Evolutionary conservation across 2,329 filamentous ascomycete genomes (phyloP).

Genomic region (Monosporascus ibericus): DNA sequence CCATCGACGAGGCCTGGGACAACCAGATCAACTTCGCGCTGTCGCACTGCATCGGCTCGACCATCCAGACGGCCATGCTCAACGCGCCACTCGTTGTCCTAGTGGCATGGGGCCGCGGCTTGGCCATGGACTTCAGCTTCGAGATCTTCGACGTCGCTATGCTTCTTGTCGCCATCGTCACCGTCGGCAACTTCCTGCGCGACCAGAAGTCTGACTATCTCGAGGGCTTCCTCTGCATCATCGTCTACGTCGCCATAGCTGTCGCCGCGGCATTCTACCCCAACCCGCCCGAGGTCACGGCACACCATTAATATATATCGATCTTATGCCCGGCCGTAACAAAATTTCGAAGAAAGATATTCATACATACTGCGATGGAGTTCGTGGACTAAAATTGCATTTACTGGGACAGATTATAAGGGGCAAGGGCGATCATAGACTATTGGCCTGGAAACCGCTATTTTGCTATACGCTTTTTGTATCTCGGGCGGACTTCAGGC

Average conservation of each 20-base stretch:
- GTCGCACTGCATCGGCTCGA: slow-evolving; percentile 79
- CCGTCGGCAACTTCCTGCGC: slow-evolving; percentile 79
- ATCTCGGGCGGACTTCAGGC: too few species aligned
- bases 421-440: too few species aligned
- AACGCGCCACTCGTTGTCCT: slow-evolving; percentile 80
- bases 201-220: slow-evolving; percentile 90
- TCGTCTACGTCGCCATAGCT: slow-evolving; percentile 56
- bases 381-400: too few species aligned
- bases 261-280: slow-evolving; percentile 54
- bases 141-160: slow-evolving; percentile 81
- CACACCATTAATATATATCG: slow-evolving; percentile 23
- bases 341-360: too few species aligned
- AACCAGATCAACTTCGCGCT: slow-evolving; percentile 81
- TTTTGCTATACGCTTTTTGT: too few species aligned
- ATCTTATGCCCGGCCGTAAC: too few species aligned
- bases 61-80: slow-evolving; percentile 82
- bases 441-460: too few species aligned
- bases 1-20: slow-evolving; percentile 79
- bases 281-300: slow-evolving; percentile 50
- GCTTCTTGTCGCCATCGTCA: slow-evolving; percentile 76
- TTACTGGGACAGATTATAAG: too few species aligned
- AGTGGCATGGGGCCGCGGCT: slow-evolving; percentile 71
- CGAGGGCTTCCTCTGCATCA: slow-evolving; percentile 74
- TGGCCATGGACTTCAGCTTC: slow-evolving; percentile 74
- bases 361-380: too few species aligned